These are phyloP conservation scores for Trichophyton benhamiae DNA, from an alignment of 2,329 filamentous ascomycete species.

Conservation along the genomic window DNA sequence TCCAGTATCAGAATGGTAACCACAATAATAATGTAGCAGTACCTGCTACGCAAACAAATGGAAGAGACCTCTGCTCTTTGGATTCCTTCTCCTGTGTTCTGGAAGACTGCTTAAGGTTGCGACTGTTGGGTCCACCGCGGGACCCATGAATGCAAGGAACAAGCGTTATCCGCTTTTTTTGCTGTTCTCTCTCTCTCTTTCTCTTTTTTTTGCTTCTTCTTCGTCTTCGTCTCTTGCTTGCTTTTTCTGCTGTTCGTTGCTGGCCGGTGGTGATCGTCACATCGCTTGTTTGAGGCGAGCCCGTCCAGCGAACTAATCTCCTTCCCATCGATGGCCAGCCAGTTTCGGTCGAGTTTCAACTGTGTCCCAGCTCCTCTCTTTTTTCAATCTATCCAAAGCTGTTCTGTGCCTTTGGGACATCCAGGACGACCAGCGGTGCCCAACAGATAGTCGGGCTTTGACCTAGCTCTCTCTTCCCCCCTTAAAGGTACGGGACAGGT, in stretches of 20 bases:
- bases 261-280: neutral
- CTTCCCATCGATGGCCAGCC: neutral
- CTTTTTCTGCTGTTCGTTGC: conserved; percentile 2
- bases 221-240: neutral
- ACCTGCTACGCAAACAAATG: neutral
- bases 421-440: neutral
- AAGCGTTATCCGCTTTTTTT: neutral
- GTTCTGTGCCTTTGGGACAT: too few relatives aligned
- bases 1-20: too few relatives aligned
- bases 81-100: neutral
- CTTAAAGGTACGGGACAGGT: neutral
- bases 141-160: conserved; percentile 6
- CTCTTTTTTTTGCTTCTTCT: neutral
- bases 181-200: neutral
- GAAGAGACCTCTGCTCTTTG: neutral
- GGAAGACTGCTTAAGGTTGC: conserved; percentile 5
- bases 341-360: conserved; percentile 2
- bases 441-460: neutral
- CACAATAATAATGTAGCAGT: too few relatives aligned
- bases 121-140: neutral
- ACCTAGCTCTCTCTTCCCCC: too few relatives aligned
- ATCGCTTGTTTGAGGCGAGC: neutral
- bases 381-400: neutral
- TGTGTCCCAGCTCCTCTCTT: neutral
- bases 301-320: neutral